These are phyloP conservation scores for Delonix regia DNA, from an alignment of 306 rosid genomes.

Conservation along the genomic window DNA sequence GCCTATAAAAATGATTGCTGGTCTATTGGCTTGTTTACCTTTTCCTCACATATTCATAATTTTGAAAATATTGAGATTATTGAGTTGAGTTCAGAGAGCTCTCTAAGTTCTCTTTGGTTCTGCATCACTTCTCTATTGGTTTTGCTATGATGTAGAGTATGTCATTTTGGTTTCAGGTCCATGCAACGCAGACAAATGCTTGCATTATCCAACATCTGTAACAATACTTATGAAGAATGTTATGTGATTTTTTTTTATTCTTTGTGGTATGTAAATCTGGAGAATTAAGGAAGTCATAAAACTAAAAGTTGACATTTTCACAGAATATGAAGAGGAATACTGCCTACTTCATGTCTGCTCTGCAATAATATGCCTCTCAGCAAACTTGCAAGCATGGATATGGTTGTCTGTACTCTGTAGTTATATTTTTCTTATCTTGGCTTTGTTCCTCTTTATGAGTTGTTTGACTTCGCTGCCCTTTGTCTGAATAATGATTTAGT, in stretches of 20 bases:
- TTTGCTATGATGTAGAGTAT: slow-evolving; percentile 10
- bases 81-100: not conserved
- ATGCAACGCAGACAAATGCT: not conserved
- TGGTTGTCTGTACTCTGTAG: not conserved
- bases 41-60: not conserved
- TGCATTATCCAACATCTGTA: slow-evolving; percentile 11
- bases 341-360: not conserved
- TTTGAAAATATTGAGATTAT: not conserved
- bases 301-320: not conserved
- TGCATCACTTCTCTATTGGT: not conserved
- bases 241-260: slow-evolving; percentile 10
- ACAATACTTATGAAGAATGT: not conserved
- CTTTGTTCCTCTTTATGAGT: slow-evolving; percentile 6
- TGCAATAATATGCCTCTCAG: not conserved
- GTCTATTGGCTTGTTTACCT: not conserved
- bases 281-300: slow-evolving; percentile 17
- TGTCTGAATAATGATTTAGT: slow-evolving; percentile 19
- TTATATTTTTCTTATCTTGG: not conserved
- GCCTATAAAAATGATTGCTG: not conserved
- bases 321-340: not conserved
- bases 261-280: slow-evolving; percentile 19
- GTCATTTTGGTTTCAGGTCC: slow-evolving; percentile 19
- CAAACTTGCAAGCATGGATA: not conserved
- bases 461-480: slow-evolving; percentile 2
- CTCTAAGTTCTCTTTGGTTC: not conserved